These are phyloP conservation scores for Vanrija sp. DNA, from an alignment of 1,284 basidiomycete genomes.

Conservation along the genomic window DNA sequence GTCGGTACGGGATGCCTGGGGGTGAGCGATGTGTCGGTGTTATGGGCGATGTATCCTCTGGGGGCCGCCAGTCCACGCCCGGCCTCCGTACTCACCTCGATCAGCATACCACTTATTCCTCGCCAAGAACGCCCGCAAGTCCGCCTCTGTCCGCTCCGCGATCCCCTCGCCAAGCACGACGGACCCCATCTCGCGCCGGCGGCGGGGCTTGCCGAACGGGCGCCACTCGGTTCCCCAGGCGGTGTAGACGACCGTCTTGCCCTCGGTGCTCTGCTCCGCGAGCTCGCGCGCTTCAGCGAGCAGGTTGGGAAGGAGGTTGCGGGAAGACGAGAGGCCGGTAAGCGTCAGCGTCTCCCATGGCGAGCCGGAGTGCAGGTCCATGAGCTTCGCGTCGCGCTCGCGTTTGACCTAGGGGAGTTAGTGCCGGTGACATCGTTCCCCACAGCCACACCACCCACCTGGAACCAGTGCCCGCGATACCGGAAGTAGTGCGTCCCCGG, in stretches of 20 bases:
- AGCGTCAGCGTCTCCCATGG: slow-evolving; percentile 98
- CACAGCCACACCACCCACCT: slow-evolving; percentile 58
- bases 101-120: slow-evolving; percentile 94
- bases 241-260: slow-evolving; percentile 93
- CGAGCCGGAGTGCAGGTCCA: slow-evolving; percentile 83
- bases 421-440: neutral
- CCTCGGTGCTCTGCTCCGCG: slow-evolving; percentile 80
- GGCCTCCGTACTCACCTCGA: slow-evolving; percentile 61
- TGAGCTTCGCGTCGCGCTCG: slow-evolving; percentile 85
- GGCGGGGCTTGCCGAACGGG: slow-evolving; percentile 87
- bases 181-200: slow-evolving; percentile 80
- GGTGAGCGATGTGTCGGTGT: neutral
- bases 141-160: slow-evolving; percentile 71
- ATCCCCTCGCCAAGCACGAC: slow-evolving; percentile 87
- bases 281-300: slow-evolving; percentile 84
- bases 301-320: slow-evolving; percentile 72
- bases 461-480: slow-evolving; percentile 81
- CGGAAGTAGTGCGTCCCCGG: slow-evolving; percentile 92
- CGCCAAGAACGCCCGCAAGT: slow-evolving; percentile 76
- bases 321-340: slow-evolving; percentile 84
- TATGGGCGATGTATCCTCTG: too few species aligned
- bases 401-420: slow-evolving; percentile 67
- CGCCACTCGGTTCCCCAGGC: slow-evolving; percentile 96
- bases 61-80: neutral
- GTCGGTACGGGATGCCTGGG: slow-evolving; percentile 92